Conservation (phyloP, 441 rosid genomes). For the Macaranga tanarius region DNA sequence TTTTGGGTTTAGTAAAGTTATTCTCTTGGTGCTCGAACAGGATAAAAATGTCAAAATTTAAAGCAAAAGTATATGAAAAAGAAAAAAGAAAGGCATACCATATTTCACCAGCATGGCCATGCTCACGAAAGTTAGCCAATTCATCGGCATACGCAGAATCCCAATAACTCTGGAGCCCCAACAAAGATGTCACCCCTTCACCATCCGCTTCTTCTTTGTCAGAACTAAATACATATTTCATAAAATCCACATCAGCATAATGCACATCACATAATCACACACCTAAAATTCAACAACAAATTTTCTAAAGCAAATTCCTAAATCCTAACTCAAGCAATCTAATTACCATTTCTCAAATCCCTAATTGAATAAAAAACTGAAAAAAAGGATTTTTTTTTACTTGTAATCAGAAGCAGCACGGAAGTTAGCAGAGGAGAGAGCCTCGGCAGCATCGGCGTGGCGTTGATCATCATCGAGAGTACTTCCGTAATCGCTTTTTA, state of each 20-base stretch:
- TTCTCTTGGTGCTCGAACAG: too few species aligned
- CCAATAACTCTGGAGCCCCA: slow-evolving; percentile 93
- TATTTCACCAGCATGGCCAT: slow-evolving; percentile 91
- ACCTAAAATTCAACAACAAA: slow-evolving; percentile 7
- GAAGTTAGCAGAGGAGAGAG: slow-evolving; percentile 75
- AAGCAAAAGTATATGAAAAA: background rate
- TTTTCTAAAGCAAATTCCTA: background rate
- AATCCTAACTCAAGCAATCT: background rate
- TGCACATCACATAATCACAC: background rate
- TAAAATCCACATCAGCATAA: background rate
- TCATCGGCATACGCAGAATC: slow-evolving; percentile 86
- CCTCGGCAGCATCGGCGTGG: slow-evolving; percentile 91
- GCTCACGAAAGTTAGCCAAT: slow-evolving; percentile 76
- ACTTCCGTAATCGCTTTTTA: slow-evolving; percentile 94
- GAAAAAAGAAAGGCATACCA: slow-evolving; percentile 44
- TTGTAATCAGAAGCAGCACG: slow-evolving; percentile 79
- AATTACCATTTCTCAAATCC: too few species aligned
- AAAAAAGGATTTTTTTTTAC: slow-evolving; percentile 33
- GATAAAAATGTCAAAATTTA: background rate
- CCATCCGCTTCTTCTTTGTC: slow-evolving; percentile 89
- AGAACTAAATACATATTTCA: slow-evolving; percentile 46
- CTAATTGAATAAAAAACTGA: too few species aligned
- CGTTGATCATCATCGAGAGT: slow-evolving; percentile 97
- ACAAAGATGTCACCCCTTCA: slow-evolving; percentile 69
- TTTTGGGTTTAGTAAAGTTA: too few species aligned